Evolutionary conservation across 495 filamentous ascomycete species (phyloP).

Genomic region (Cercophora samala): DNA sequence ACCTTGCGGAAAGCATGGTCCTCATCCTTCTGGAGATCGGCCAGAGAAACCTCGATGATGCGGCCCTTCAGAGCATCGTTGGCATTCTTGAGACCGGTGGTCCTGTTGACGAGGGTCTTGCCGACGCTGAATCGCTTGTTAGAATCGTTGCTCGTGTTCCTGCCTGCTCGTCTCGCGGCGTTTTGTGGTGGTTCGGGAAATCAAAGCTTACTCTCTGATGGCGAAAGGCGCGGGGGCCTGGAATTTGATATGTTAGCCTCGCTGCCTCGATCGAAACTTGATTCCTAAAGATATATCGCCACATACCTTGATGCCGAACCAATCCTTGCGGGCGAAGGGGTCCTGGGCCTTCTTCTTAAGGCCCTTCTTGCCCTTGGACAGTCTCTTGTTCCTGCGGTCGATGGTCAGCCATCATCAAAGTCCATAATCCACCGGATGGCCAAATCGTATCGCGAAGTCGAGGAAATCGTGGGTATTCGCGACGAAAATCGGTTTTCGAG

Average conservation of each 20-base stretch:
- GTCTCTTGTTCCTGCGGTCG: constrained; percentile 90
- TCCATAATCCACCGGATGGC: constrained; percentile 20
- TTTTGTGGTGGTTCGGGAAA: constrained; percentile 15
- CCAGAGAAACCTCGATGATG: constrained; percentile 97
- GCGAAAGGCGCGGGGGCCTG: constrained; percentile 94
- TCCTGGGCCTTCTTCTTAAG: constrained; percentile 99
- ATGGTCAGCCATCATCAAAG: constrained; percentile 38
- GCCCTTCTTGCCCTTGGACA: constrained; percentile 99
- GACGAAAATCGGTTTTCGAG: constrained; percentile 19
- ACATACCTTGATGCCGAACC: constrained; percentile 92
- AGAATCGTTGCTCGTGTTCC: constrained; percentile 27
- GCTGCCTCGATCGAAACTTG: neutral
- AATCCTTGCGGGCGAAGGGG: constrained; percentile 97
- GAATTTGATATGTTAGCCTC: constrained; percentile 24
- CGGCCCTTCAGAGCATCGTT: constrained; percentile 98
- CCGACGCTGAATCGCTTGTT: constrained; percentile 68
- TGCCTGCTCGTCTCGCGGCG: constrained; percentile 11
- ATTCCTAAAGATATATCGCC: neutral
- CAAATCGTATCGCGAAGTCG: constrained; percentile 10
- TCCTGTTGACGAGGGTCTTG: constrained; percentile 98
- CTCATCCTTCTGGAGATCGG: constrained; percentile 98
- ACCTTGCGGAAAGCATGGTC: constrained; percentile 99
- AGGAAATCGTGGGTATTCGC: constrained; percentile 9
- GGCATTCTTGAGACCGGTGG: constrained; percentile 98
- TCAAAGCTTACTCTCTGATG: constrained; percentile 80